A percentile compares a stretch with the other conserved stretches of the same genome.
Evolutionary conservation across 179 eudicot species (phyloP).

Genomic region (Beta lomatogona): DNA sequence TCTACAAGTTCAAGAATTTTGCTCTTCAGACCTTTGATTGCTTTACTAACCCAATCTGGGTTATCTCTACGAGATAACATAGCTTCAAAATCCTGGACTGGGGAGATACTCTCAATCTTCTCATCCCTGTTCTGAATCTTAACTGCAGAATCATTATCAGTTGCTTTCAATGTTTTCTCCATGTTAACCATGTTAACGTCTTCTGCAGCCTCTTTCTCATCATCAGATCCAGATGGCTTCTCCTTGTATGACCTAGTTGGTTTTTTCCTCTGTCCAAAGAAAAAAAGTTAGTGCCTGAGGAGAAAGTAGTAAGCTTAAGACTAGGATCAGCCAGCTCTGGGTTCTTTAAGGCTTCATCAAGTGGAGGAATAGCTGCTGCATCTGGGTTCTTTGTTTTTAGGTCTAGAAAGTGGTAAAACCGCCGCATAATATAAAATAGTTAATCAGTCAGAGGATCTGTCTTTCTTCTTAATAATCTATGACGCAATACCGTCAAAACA

Average conservation of each 20-base stretch:
- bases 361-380: slow-evolving; percentile 88
- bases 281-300: slow-evolving; percentile 18
- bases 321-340: neutral
- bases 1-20: slow-evolving; percentile 60
- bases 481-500: neutral
- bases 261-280: slow-evolving; percentile 70
- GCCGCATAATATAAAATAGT: slow-evolving; percentile 47
- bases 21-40: slow-evolving; percentile 66
- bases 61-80: slow-evolving; percentile 91
- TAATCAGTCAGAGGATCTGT: slow-evolving; percentile 8
- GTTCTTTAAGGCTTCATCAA: slow-evolving; percentile 86
- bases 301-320: neutral
- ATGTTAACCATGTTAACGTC: slow-evolving; percentile 26
- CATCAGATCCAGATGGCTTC: slow-evolving; percentile 66
- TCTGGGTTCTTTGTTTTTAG: slow-evolving; percentile 73
- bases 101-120: slow-evolving; percentile 61
- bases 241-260: slow-evolving; percentile 61
- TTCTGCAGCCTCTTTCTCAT: slow-evolving; percentile 48
- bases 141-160: slow-evolving; percentile 13
- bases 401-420: slow-evolving; percentile 74
- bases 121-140: slow-evolving; percentile 42
- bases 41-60: slow-evolving; percentile 81
- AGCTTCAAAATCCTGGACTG: slow-evolving; percentile 86
- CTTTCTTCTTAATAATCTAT: neutral
- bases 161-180: slow-evolving; percentile 32